Base-by-base conservation (phyloP, 768 basidiomycete genomes). In the Mycena kentingensis region DNA sequence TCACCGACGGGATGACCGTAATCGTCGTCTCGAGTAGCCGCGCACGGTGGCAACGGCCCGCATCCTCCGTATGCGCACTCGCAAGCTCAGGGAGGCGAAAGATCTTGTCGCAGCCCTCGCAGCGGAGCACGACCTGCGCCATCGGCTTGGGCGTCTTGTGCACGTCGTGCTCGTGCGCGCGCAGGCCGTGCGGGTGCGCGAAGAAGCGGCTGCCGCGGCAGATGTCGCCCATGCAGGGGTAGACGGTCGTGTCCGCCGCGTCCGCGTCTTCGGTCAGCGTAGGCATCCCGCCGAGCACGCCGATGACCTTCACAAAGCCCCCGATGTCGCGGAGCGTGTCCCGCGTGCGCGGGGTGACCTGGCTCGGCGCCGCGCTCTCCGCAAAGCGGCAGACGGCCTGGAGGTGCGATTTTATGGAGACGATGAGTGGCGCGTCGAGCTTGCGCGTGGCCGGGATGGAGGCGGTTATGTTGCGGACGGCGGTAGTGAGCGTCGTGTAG, bases 51-150 rank as follows among this genome's bases (percentile, higher is more conserved):
- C 88, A 90, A 57, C 78, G 75, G 38, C 76, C 77, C 27, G 75
- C 77, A 38, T 79, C 77, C 60, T 85, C 83, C 67, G 86, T 87
- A 58, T 90, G 89, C 21, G 87, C 78, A 65, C 87, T 88, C 63
- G 90, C 85, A 3, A 88, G 88, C 64, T 91, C 89, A 37, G 85
- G 76, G n/a, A 85, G 71, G 2, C 86, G 87, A 63, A 90, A 91
- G 19, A 85, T 70, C 67, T 88, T 89, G 39, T 77, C 78, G 63
- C 89, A 91, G 3, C 87, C 88, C 31, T 71, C 75, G 61, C 89
- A 91, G 59, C 84, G 80, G 81, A 81, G 91, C 22, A 84, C 41
- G 8, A 24, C 41, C 5, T 42, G 41, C 65, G 2, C 64, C 69
- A 58, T 89, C 90, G 15, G 80, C 77, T 66, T 77, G 86, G 1